Conservation (phyloP, 257 asterid species). For the Nicotiana paniculata region DNA sequence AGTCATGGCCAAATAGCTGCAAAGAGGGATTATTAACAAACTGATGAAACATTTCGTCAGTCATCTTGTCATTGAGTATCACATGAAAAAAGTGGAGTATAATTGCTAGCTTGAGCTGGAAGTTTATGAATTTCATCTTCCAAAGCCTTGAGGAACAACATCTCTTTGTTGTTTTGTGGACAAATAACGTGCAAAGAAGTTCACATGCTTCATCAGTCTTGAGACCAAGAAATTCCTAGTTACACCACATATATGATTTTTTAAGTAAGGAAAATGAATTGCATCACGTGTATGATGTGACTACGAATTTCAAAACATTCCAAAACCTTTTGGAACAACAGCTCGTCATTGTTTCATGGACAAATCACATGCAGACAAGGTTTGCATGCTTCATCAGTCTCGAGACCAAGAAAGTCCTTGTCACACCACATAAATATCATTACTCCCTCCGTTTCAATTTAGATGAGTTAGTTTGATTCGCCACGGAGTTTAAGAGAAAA, state of each 20-base stretch:
- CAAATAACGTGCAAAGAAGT: background rate
- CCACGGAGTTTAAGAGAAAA: too few species aligned
- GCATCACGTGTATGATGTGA: too few species aligned
- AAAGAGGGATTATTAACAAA: background rate
- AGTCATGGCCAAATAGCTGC: background rate
- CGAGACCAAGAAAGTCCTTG: background rate
- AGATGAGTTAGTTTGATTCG: too few species aligned
- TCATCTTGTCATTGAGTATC: background rate
- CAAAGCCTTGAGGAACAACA: background rate
- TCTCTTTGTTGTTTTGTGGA: background rate
- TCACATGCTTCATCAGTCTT: background rate
- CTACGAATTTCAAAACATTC: background rate
- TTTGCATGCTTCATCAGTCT: background rate
- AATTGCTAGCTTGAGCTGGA: background rate
- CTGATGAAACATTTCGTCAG: background rate
- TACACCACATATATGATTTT: background rate
- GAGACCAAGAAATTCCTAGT: background rate
- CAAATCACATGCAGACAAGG: background rate
- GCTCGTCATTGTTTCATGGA: background rate
- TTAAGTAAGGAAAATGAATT: too few species aligned
- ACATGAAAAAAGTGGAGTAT: background rate
- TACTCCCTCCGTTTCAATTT: too few species aligned
- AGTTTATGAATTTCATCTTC: background rate
- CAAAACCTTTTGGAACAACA: background rate
- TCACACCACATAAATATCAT: background rate